These are phyloP conservation scores for Scenedesmus sp. DNA, from an alignment of 163 green algal species.

Conservation along the genomic window DNA sequence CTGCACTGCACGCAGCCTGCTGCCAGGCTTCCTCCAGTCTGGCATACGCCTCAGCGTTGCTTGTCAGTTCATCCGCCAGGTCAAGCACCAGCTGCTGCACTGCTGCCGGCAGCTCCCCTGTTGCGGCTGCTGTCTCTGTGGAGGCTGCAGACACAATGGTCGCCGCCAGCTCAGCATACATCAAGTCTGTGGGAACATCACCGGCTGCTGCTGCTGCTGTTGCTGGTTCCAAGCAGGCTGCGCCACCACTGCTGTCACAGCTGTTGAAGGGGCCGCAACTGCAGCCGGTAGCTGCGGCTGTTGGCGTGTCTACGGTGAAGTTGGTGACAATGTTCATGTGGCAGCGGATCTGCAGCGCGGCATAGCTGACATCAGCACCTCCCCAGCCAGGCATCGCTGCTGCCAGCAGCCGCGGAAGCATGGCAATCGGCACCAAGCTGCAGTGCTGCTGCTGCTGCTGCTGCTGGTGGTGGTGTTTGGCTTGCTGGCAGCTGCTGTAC, in stretches of 20 bases:
- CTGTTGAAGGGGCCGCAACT: neutral
- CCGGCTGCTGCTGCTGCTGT: conserved; percentile 1
- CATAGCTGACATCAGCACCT: conserved; percentile 44
- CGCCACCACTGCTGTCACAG: neutral
- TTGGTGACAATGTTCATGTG: conserved; percentile 39
- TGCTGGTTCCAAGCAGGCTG: no score
- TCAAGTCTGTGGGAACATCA: conserved; percentile 22
- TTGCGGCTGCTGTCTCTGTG: conserved; percentile 19
- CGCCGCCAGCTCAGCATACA: conserved; percentile 47
- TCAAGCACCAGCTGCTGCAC: conserved; percentile 38
- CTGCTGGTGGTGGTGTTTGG: neutral
- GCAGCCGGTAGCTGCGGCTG: neutral
- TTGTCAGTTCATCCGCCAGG: conserved; percentile 29
- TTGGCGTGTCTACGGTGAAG: conserved; percentile 32
- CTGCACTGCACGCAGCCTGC: neutral
- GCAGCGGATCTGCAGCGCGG: conserved; percentile 45
- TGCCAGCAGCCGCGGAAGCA: conserved; percentile 38
- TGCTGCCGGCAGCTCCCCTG: neutral
- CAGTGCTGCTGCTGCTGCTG: conserved; percentile 39
- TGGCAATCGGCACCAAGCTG: conserved; percentile 20
- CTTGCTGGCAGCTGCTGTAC: neutral
- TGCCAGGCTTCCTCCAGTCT: conserved; percentile 15
- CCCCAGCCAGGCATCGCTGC: conserved; percentile 21
- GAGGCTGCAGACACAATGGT: conserved; percentile 37
- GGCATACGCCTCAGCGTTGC: neutral